A percentile compares a stretch with the other conserved stretches of the same genome.
Conservation (phyloP, 2,329 filamentous ascomycete genomes). For the Fusarium citri region DNA sequence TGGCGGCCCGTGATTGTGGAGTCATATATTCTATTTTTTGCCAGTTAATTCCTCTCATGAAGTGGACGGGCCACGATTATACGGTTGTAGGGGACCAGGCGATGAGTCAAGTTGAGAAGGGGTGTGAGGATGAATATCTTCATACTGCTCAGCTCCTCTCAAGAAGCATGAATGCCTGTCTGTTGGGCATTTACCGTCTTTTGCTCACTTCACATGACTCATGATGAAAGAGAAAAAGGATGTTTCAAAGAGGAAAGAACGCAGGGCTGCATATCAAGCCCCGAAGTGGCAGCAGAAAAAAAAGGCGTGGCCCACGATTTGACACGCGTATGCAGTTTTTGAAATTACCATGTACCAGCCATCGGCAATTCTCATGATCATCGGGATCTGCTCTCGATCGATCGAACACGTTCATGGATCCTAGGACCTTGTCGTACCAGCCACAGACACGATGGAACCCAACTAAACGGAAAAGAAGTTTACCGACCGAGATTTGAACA, state of each 20-base stretch:
- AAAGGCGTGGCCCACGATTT: neutral
- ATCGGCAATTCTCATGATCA: conserved; percentile 16
- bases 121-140: neutral
- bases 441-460: conserved; percentile 3
- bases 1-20: neutral
- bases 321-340: conserved; percentile 5
- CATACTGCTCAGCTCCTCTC: neutral
- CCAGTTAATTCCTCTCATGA: neutral
- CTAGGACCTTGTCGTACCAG: conserved; percentile 4
- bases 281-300: neutral
- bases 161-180: neutral
- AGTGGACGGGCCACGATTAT: neutral
- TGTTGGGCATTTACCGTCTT: conserved; percentile 15
- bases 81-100: neutral
- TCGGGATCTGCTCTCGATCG: conserved; percentile 29
- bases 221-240: neutral
- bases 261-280: conserved; percentile 13
- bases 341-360: conserved; percentile 13
- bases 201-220: conserved; percentile 1
- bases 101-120: neutral
- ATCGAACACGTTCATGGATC: conserved; percentile 14
- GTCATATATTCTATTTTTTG: neutral
- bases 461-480: conserved; percentile 13
- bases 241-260: conserved; percentile 5
- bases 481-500: conserved; percentile 2